These are phyloP conservation scores for Irpex sp. DNA, from an alignment of 1,284 basidiomycete genomes.

Conservation along the genomic window DNA sequence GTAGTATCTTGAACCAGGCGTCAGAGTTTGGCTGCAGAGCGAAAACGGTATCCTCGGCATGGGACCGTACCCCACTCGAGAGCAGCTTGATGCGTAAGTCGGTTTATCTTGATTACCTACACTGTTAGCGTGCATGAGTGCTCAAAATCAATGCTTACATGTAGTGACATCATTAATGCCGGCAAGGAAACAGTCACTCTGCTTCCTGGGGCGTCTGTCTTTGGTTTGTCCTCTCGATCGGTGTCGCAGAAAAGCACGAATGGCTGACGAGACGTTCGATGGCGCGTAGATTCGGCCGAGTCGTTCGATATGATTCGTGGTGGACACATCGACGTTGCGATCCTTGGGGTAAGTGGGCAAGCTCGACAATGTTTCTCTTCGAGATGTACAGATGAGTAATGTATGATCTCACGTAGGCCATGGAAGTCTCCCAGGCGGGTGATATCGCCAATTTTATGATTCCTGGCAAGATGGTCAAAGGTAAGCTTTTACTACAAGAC, in stretches of 20 bases:
- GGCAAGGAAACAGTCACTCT: slow-evolving; percentile 96
- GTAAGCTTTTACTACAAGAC: slow-evolving; percentile 30
- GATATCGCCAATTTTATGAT: slow-evolving; percentile 99
- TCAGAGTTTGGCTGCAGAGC: slow-evolving; percentile 90
- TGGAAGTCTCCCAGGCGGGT: slow-evolving; percentile 91
- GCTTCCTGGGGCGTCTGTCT: slow-evolving; percentile 88
- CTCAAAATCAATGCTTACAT: too few relatives aligned
- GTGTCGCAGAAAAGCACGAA: background rate
- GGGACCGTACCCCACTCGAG: slow-evolving; percentile 89
- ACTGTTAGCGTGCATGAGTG: too few relatives aligned
- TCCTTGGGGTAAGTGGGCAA: slow-evolving; percentile 55
- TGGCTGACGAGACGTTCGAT: slow-evolving; percentile 7
- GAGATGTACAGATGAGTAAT: background rate
- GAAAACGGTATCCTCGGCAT: slow-evolving; percentile 96
- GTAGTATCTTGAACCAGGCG: slow-evolving; percentile 70
- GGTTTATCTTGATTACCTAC: background rate
- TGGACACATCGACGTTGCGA: slow-evolving; percentile 92
- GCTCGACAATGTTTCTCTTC: background rate
- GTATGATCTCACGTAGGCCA: slow-evolving; percentile 52
- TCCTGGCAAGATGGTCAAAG: slow-evolving; percentile 90
- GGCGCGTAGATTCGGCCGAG: slow-evolving; percentile 70
- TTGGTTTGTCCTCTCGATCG: slow-evolving; percentile 50
- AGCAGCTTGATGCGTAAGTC: slow-evolving; percentile 85
- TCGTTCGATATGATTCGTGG: slow-evolving; percentile 97
- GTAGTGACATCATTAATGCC: slow-evolving; percentile 88